Percentiles rank a stretch among this genome's conserved stretches.
phyloP scores from a whole-genome alignment of 257 asterid species.

The Ophiorrhiza pumila region DNA sequence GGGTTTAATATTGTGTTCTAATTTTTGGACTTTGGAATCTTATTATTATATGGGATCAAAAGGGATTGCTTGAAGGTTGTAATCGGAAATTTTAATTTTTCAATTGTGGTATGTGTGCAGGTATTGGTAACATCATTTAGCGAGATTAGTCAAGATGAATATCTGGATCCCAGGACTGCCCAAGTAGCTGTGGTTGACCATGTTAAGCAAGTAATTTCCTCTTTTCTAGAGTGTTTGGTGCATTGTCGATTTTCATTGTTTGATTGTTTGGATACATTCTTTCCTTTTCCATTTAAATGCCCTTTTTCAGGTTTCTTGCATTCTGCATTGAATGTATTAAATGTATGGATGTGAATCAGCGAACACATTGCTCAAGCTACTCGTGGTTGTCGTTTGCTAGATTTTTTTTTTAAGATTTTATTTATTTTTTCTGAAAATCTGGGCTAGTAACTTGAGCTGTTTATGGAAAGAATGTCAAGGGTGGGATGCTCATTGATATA shows the following conservation, averaged over 20 bases:
- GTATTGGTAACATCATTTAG: constrained; percentile 68
- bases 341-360: neutral
- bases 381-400: neutral
- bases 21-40: neutral
- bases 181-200: constrained; percentile 90
- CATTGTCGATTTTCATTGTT: neutral
- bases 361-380: neutral
- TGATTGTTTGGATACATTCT: neutral
- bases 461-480: neutral
- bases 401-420: neutral
- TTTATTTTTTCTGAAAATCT: neutral
- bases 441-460: neutral
- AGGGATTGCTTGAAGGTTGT: neutral
- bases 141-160: constrained; percentile 73
- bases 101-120: constrained; percentile 34
- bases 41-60: neutral
- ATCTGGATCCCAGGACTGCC: constrained; percentile 90
- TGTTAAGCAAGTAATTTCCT: constrained; percentile 68
- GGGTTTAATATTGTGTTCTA: neutral
- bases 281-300: neutral
- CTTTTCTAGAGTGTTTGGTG: neutral
- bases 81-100: neutral
- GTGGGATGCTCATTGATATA: neutral
- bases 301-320: neutral
- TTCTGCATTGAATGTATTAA: too few species aligned